Percentiles rank a stretch among this genome's conserved stretches.
Evolutionary conservation across 257 asterid genomes (phyloP).

Genomic region (Sherardia arvensis): DNA sequence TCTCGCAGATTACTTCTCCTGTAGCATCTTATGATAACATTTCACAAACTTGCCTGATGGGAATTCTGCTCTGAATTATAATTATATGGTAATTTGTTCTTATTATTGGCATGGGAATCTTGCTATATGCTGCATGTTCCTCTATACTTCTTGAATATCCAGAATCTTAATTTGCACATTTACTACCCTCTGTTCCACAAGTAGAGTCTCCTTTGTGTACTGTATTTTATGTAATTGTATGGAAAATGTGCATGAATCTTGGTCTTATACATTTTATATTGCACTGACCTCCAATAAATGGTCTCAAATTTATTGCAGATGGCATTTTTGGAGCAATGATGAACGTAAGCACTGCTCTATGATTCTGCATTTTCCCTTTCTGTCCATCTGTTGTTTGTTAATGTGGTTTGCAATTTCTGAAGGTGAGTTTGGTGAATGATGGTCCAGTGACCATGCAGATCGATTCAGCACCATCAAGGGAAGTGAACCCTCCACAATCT

Average conservation of each 20-base stretch:
- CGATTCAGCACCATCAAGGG: conserved; percentile 65
- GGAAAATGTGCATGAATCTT: not conserved
- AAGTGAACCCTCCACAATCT: conserved; percentile 7
- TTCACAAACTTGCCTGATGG: not conserved
- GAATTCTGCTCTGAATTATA: too few species aligned
- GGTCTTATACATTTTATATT: not conserved
- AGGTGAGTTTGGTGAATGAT: conserved; percentile 87
- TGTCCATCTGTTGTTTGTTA: not conserved
- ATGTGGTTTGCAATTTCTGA: conserved; percentile 10
- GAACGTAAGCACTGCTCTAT: conserved; percentile 46
- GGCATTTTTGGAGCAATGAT: conserved; percentile 92
- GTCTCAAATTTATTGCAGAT: conserved; percentile 34
- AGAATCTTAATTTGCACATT: not conserved
- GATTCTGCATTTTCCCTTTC: conserved; percentile 5
- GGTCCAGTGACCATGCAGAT: conserved; percentile 96
- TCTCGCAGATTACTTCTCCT: not conserved
- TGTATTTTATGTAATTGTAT: too few species aligned
- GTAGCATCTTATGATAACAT: not conserved
- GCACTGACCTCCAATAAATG: not conserved
- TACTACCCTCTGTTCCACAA: not conserved
- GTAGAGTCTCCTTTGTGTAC: not conserved
- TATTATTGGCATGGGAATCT: too few species aligned
- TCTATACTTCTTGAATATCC: not conserved
- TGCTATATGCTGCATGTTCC: not conserved
- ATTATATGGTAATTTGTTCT: not conserved